These are phyloP conservation scores for Phytophthora sp. DNA, from an alignment of 352 stramenopile species.

Conservation along the genomic window DNA sequence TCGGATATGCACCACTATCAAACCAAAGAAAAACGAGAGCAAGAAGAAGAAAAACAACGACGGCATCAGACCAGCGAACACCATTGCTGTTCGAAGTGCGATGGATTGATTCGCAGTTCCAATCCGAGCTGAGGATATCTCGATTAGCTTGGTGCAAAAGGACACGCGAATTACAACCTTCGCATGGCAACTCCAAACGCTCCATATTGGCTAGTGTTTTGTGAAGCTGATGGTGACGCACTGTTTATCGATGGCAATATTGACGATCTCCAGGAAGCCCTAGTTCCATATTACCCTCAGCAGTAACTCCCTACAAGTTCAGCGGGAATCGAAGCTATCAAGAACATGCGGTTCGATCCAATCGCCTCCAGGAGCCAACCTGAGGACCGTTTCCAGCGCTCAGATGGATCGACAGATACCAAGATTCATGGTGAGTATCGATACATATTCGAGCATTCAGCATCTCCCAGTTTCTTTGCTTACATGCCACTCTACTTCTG, in stretches of 20 bases:
- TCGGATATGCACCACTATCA: background rate
- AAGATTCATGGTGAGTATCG: background rate
- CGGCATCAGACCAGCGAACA: background rate
- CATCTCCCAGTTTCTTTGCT: background rate
- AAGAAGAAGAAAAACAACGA: background rate
- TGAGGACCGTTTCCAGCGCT: background rate
- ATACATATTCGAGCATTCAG: background rate
- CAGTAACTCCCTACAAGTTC: background rate
- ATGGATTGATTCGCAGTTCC: constrained; percentile 1
- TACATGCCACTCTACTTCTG: background rate
- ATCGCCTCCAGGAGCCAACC: background rate
- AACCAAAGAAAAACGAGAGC: background rate
- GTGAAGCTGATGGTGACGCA: background rate
- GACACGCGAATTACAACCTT: background rate
- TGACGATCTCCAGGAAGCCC: background rate
- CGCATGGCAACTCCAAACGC: background rate
- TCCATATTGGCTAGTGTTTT: background rate
- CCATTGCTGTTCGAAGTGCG: background rate
- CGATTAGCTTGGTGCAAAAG: constrained; percentile 2
- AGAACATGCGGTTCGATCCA: background rate
- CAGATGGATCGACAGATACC: background rate
- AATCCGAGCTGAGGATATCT: background rate
- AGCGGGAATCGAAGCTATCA: background rate
- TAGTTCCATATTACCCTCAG: background rate
- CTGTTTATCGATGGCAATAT: background rate